Conservation (phyloP, 2,329 filamentous ascomycete species). For the Xylariales sp. region DNA sequence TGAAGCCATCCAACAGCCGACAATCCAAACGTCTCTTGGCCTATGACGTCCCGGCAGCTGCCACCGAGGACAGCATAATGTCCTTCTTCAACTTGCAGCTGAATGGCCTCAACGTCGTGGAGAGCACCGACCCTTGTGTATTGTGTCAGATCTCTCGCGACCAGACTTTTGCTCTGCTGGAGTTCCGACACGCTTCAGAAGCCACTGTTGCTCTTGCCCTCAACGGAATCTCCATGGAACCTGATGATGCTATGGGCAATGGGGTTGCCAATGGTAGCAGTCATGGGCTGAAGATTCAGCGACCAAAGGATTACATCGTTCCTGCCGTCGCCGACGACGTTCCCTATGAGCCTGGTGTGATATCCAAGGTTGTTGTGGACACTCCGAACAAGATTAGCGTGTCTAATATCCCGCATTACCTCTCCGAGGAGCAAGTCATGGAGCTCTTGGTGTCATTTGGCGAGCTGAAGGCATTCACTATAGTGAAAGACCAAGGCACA, state of each 20-base stretch:
- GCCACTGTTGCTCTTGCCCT: slow-evolving; percentile 87
- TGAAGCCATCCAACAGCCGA: slow-evolving; percentile 89
- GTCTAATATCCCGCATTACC: slow-evolving; percentile 79
- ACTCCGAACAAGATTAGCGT: slow-evolving; percentile 94
- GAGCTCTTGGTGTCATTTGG: slow-evolving; percentile 90
- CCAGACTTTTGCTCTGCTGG: slow-evolving; percentile 75
- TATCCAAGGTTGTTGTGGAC: slow-evolving; percentile 80
- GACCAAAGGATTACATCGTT: slow-evolving; percentile 96
- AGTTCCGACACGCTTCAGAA: slow-evolving; percentile 84
- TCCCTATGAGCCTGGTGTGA: slow-evolving; percentile 68
- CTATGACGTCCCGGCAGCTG: slow-evolving; percentile 69
- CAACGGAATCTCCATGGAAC: slow-evolving; percentile 84
- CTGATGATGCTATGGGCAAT: slow-evolving; percentile 54
- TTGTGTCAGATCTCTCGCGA: slow-evolving; percentile 79
- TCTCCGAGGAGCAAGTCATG: slow-evolving; percentile 85
- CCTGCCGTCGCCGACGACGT: slow-evolving; percentile 71
- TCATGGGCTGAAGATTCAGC: slow-evolving; percentile 67
- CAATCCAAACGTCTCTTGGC: slow-evolving; percentile 90
- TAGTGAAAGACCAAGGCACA: slow-evolving; percentile 81
- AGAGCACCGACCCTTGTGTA: slow-evolving; percentile 77
- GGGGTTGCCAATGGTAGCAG: slow-evolving; percentile 43
- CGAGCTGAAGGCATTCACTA: slow-evolving; percentile 82
- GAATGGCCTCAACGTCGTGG: slow-evolving; percentile 91
- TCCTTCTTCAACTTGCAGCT: slow-evolving; percentile 95
- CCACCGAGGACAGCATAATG: slow-evolving; percentile 71